Evolutionary conservation across 2,329 filamentous ascomycete species (phyloP).

Genomic region (Curvularia verruculosa): DNA sequence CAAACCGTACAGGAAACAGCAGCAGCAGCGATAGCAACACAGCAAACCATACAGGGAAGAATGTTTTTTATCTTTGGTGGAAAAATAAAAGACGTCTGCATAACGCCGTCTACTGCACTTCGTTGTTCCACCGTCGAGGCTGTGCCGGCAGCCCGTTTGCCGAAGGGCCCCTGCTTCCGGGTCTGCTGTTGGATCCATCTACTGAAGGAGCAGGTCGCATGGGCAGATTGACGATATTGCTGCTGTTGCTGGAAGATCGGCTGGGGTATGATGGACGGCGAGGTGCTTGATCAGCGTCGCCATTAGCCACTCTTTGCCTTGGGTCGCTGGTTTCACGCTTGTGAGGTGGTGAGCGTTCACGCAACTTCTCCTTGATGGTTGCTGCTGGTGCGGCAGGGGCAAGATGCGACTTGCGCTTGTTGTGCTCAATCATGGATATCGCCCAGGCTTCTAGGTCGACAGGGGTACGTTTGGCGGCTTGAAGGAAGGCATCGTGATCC

Average conservation of each 20-base stretch:
- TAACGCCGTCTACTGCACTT: constrained; percentile 30
- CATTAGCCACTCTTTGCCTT: constrained; percentile 33
- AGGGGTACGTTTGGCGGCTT: constrained; percentile 94
- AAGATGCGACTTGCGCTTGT: constrained; percentile 94
- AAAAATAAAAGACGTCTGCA: neutral
- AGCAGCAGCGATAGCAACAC: neutral
- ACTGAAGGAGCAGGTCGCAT: constrained; percentile 53
- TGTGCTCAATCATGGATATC: constrained; percentile 87
- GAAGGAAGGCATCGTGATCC: constrained; percentile 93
- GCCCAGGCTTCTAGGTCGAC: constrained; percentile 95
- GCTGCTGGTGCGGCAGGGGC: constrained; percentile 79
- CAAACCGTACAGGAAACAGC: no score
- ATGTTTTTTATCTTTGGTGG: neutral
- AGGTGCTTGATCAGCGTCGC: constrained; percentile 34
- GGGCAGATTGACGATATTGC: constrained; percentile 52
- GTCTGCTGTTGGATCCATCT: constrained; percentile 35
- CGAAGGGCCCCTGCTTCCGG: constrained; percentile 29
- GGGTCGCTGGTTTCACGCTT: constrained; percentile 32
- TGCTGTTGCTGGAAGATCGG: constrained; percentile 52
- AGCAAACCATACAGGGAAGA: neutral
- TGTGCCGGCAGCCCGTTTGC: constrained; percentile 12
- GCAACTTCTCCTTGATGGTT: constrained; percentile 47
- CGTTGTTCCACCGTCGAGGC: constrained; percentile 43
- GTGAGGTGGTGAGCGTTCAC: constrained; percentile 41
- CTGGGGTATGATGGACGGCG: constrained; percentile 51